Base-by-base conservation (phyloP, 1,284 basidiomycete genomes). In the Sphaerobolus stellatus region DNA sequence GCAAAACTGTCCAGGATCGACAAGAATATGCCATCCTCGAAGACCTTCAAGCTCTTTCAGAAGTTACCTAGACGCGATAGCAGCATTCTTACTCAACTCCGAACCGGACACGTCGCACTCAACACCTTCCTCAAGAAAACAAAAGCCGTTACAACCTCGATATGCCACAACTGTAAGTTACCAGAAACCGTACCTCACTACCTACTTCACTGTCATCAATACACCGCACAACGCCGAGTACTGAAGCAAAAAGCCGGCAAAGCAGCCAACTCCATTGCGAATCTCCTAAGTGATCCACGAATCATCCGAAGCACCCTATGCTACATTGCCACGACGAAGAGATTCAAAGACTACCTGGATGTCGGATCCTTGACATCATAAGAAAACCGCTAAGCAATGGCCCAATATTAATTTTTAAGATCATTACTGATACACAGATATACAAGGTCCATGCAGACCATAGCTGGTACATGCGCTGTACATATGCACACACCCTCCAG, bases 61-160 rank as follows among this genome's bases (percentile, higher is more conserved):
- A 13, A 11, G 9, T 38, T 50, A 7, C 22, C 36, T 2, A 5
- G 36, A 9, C 11, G 13, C 16, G 36, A 22, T 7, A 41, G 24
- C 7, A 50, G 24, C 36, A 40, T 57, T 8, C 31, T 53, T 18
- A 48, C 36, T 8, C 56, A 57, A 18, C 51, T 57, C 4, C 20
- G 51, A 8, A 48, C 41, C 5, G 33, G 46, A 13, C 51, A 57
- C 44, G 36, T 57, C 3, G 43, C 30, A 5, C 56, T 57, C n/a
- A 57, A 57, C 34, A 13, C 3, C 2, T 49, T 47, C 45, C 56
- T 57, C 7, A 14, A 25, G 18, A 20, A 38, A 5, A 53, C 53
- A n/a, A 40, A 43, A 27, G 36, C 43, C 5, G 33, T 28, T 2
- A 38, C 52, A n/a, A 34, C 56, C 4, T 33, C 30, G 3, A 25